Evolutionary conservation across 257 asterid species (phyloP).

Genomic region (Anisodus acutangulus): DNA sequence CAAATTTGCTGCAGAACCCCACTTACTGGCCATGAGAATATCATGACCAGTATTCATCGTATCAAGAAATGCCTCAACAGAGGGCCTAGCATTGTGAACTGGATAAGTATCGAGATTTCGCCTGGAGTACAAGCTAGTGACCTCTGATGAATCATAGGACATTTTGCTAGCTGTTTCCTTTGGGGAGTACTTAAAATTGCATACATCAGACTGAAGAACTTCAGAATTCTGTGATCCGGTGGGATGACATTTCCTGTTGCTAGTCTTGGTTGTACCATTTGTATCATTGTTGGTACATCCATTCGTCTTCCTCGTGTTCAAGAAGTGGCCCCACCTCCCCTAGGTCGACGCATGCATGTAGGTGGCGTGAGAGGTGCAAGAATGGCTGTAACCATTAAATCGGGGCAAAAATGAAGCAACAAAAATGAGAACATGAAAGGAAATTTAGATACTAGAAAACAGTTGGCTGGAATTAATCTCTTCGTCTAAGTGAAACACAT

Average conservation of each 20-base stretch:
- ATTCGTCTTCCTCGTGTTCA: slow-evolving; percentile 49
- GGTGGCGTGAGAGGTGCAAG: slow-evolving; percentile 62
- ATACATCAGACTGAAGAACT: slow-evolving; percentile 50
- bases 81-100: slow-evolving; percentile 34
- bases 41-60: slow-evolving; percentile 45
- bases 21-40: slow-evolving; percentile 43
- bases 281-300: neutral
- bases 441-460: neutral
- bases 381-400: slow-evolving; percentile 52
- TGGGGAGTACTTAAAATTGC: slow-evolving; percentile 34
- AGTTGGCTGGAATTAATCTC: neutral
- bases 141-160: slow-evolving; percentile 45
- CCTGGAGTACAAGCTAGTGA: slow-evolving; percentile 44
- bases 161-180: slow-evolving; percentile 36
- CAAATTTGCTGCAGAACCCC: slow-evolving; percentile 45
- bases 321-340: slow-evolving; percentile 79
- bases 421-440: neutral
- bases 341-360: slow-evolving; percentile 51
- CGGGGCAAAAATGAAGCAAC: neutral
- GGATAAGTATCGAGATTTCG: slow-evolving; percentile 45
- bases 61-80: slow-evolving; percentile 41
- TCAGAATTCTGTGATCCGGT: slow-evolving; percentile 51
- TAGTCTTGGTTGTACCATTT: slow-evolving; percentile 27
- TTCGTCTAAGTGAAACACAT: neutral
- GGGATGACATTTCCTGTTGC: slow-evolving; percentile 19